Evolutionary conservation across 164 flowering plant species (phyloP), one percentile per base, ranked within the genome.

Genomic region (Tetrastigma voinierianum): DNA sequence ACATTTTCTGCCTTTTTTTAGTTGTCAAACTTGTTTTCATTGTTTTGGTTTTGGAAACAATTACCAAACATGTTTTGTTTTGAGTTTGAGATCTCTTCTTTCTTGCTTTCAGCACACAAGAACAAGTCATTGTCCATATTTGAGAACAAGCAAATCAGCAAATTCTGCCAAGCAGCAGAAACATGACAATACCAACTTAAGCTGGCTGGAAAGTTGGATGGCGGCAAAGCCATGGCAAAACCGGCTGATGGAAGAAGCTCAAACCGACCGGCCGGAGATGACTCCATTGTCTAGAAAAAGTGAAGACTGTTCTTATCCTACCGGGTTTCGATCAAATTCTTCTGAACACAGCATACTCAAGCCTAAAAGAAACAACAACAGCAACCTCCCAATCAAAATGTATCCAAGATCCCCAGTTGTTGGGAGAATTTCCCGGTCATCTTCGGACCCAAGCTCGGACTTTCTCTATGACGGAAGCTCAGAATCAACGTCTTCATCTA

Each of bases 191-290:
- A 71, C 52, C 57, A 57, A 66, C 64, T 76, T 63, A 65, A 82
- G 72, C 72, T 83, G 86, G 89, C 64, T 85, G 24, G 87, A 85
- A 0, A 66, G 82, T 9, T 83, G 86, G 86, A 79, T 85, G 84
- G 81, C 86, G 32, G 53, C 57, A 21, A 81, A 80, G 74, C 84
- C 85, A 23, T 86, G 84, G 87, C 87, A 81, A 49, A 77, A 53
- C 44, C 69, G 78, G 65, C 19, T 72, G 64, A 67, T 79, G 78
- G 83, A 78, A 59, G 80, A 80, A 24, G 40, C 65, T 61, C 65
- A 65, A 15, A 54, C 32, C 10, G 75, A 69, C 3, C 57, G 74
- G 2, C 46, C 71, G 15, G 80, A 80, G 10, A 48, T 20, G 49
- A 72, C 73, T 20, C 72, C 78, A n/a, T 51, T 62, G 21, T 72